phyloP scores from a whole-genome alignment of 2,329 filamentous ascomycete genomes.

The Xylaria sp. region DNA sequence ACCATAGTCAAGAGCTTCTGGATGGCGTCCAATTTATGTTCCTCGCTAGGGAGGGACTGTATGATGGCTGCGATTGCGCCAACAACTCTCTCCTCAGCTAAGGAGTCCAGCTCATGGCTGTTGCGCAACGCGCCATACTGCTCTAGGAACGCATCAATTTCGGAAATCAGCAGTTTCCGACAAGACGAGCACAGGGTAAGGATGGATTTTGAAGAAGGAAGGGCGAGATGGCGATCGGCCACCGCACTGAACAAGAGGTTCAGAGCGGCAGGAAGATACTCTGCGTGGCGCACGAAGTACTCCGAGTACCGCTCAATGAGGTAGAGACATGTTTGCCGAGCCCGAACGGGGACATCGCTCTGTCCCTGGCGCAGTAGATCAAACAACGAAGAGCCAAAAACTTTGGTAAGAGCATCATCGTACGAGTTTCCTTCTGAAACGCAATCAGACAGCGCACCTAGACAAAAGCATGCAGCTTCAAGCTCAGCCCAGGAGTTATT shows the following conservation, averaged over 20 bases:
- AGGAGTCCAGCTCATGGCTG: slow-evolving; percentile 65
- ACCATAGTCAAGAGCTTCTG: slow-evolving; percentile 66
- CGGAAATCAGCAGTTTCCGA: slow-evolving; percentile 68
- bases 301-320: slow-evolving; percentile 75
- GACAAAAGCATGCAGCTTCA: slow-evolving; percentile 66
- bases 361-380: slow-evolving; percentile 57
- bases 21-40: slow-evolving; percentile 59
- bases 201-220: slow-evolving; percentile 77
- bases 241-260: slow-evolving; percentile 77
- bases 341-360: slow-evolving; percentile 62
- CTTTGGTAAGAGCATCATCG: slow-evolving; percentile 62
- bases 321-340: slow-evolving; percentile 71
- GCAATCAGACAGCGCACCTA: slow-evolving; percentile 71
- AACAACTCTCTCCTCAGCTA: slow-evolving; percentile 75
- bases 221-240: slow-evolving; percentile 64
- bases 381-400: slow-evolving; percentile 68
- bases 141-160: slow-evolving; percentile 71
- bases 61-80: slow-evolving; percentile 77
- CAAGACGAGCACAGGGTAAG: slow-evolving; percentile 77
- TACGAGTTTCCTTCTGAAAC: slow-evolving; percentile 61
- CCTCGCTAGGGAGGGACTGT: slow-evolving; percentile 69
- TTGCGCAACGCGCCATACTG: slow-evolving; percentile 72
- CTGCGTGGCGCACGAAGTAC: slow-evolving; percentile 75
- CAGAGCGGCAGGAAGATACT: slow-evolving; percentile 71
- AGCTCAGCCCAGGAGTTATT: slow-evolving; percentile 62